phyloP scores from a whole-genome alignment of 78 protist species.

The Chrysochromulina parva region DNA sequence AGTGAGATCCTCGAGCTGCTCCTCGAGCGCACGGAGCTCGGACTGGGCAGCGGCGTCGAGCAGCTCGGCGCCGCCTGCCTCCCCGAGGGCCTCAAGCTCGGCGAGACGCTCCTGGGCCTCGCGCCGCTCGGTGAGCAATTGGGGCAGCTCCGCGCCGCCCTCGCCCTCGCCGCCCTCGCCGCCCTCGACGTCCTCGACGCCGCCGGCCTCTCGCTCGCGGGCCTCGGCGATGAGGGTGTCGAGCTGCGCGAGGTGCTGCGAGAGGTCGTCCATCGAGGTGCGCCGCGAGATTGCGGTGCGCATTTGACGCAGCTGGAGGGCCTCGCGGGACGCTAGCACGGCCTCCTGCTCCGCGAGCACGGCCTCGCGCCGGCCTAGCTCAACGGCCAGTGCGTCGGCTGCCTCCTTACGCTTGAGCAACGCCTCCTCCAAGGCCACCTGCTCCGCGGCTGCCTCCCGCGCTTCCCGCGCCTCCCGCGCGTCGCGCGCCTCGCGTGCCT shows the following conservation, averaged over 20 bases:
- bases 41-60: background rate
- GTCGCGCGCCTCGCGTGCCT: background rate
- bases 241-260: background rate
- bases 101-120: background rate
- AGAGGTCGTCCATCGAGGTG: background rate
- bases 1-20: background rate
- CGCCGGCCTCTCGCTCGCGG: background rate
- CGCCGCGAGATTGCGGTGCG: too few species aligned
- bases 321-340: background rate
- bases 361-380: background rate
- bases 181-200: background rate
- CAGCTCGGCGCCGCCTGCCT: background rate
- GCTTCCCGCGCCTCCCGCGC: background rate
- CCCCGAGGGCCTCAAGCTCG: background rate
- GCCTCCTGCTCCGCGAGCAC: background rate
- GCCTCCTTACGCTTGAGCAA: background rate
- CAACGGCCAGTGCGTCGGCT: background rate
- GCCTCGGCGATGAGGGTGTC: background rate
- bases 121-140: background rate
- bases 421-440: background rate
- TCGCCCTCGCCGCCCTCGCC: background rate
- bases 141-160: background rate
- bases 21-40: background rate
- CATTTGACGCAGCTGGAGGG: background rate
- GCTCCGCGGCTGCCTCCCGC: background rate